phyloP scores from a whole-genome alignment of 2,329 filamentous ascomycete genomes.

The Monilinia vaccinii-corymbosi region DNA sequence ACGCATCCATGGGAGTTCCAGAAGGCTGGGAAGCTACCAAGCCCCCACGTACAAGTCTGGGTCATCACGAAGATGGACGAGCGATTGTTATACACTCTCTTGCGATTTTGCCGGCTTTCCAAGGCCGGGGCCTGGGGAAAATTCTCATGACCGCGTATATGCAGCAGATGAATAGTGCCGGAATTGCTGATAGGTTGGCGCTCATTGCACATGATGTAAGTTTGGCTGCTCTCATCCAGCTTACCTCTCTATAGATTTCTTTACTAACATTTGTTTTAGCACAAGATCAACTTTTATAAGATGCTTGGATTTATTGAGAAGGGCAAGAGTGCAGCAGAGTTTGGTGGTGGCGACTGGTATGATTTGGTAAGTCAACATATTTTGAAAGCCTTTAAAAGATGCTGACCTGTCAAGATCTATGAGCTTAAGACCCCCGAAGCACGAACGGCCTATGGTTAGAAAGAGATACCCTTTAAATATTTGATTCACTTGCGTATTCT shows the following conservation, averaged over 20 bases:
- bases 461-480: neutral
- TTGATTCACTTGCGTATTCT: neutral
- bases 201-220: slow-evolving; percentile 66
- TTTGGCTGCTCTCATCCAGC: slow-evolving; percentile 7
- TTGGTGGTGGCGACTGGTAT: slow-evolving; percentile 73
- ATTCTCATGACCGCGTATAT: slow-evolving; percentile 69
- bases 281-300: slow-evolving; percentile 66
- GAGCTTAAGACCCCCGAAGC: slow-evolving; percentile 4
- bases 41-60: slow-evolving; percentile 39
- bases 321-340: slow-evolving; percentile 60
- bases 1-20: slow-evolving; percentile 68
- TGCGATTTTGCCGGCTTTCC: slow-evolving; percentile 66
- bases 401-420: neutral
- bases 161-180: slow-evolving; percentile 63
- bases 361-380: slow-evolving; percentile 55
- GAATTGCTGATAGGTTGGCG: slow-evolving; percentile 61
- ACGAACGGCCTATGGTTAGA: slow-evolving; percentile 22
- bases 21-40: slow-evolving; percentile 50
- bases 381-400: neutral
- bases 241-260: neutral
- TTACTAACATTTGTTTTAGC: slow-evolving; percentile 31
- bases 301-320: slow-evolving; percentile 62
- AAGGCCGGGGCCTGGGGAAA: slow-evolving; percentile 63
- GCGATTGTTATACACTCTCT: slow-evolving; percentile 79
- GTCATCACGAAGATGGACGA: slow-evolving; percentile 63